Evolutionary conservation across 352 stramenopile genomes (phyloP).

Genomic region (Phytopythium kandeliae): DNA sequence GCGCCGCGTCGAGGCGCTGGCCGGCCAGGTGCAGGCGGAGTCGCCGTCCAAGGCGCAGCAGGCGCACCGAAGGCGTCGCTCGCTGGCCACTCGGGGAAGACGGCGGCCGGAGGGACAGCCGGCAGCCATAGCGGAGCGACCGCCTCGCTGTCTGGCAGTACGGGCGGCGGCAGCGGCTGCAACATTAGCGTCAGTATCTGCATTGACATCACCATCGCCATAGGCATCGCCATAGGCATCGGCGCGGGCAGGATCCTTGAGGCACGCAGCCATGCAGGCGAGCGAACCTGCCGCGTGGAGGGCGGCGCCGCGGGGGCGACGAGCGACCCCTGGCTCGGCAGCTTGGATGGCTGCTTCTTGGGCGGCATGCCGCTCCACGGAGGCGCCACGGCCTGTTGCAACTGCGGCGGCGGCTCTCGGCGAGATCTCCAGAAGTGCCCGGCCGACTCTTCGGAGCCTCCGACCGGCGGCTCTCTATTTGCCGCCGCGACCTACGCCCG

Average conservation of each 20-base stretch:
- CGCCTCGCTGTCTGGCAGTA: slow-evolving; percentile 20
- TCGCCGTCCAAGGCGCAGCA: background rate
- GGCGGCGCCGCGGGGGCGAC: slow-evolving; percentile 4
- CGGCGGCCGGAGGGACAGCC: slow-evolving; percentile 16
- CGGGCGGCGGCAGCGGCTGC: slow-evolving; percentile 16
- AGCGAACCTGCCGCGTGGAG: slow-evolving; percentile 5
- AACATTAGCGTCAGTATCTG: background rate
- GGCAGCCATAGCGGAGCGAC: slow-evolving; percentile 42
- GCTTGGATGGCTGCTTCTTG: slow-evolving; percentile 35
- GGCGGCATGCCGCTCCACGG: slow-evolving; percentile 21
- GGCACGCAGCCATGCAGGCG: too few relatives aligned
- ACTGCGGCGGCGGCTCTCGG: background rate
- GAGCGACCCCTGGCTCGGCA: slow-evolving; percentile 15
- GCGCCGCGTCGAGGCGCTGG: too few relatives aligned
- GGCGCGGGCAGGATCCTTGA: too few relatives aligned
- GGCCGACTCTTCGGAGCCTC: background rate
- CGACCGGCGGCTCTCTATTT: background rate
- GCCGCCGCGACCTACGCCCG: too few relatives aligned
- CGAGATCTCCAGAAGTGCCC: too few relatives aligned
- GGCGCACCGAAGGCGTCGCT: slow-evolving; percentile 13
- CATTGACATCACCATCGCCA: too few relatives aligned
- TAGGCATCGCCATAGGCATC: too few relatives aligned
- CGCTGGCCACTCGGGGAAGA: slow-evolving; percentile 65
- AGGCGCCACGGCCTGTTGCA: too few relatives aligned
- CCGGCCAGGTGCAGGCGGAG: too few relatives aligned